Evolutionary conservation across 2,329 filamentous ascomycete genomes (phyloP), one percentile per base, ranked within the genome.

Genomic region (Colletotrichum cereale): DNA sequence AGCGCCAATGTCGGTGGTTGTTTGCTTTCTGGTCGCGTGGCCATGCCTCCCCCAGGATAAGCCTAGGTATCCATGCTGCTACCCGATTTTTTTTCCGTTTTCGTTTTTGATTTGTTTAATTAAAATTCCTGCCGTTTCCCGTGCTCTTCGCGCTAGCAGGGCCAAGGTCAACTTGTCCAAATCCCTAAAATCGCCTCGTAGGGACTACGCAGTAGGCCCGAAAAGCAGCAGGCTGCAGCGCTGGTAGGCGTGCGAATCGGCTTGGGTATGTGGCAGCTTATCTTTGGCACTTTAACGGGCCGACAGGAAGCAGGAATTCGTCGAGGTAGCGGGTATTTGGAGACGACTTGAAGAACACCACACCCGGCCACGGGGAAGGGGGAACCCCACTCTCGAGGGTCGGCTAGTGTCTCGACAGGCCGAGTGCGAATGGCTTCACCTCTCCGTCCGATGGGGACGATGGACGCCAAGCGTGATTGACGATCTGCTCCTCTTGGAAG

Each of bases 351-450:
- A 16, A 31, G 18, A 31, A 18, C 26, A 10, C 50, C 50, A 56
- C 47, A 40, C 50, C 64, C 36, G 44, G 31, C 2, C n/a, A n/a
- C 10, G 26, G 67, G 48, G 12, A 29, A 29, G 5, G 26, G 48
- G 24, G 26, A 29, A 31, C 16, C 26, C 48, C 48, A 31, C 29
- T 48, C 26, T 56, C 47, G 56, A 62, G n/a, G n/a, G 67, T 38
- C 42, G 16, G 16, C 56, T 50, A 48, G 50, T 34, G 63, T 67
- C 57, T 67, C 55, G 63, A 42, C 48, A 21, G 34, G 16, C 36
- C 67, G 62, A 57, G 50, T 71, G 64, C n/a, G 64, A 67, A 63
- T 53, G 44, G 64, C 68, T 52, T 71, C 64, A 71, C 57, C 57
- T n/a, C 26, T 67, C 57, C 47, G 64, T 58, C 7, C 50, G 58